Percentiles rank a stretch among this genome's conserved stretches.
phyloP scores from a whole-genome alignment of 331 rosid species.

The Acacia concinna region DNA sequence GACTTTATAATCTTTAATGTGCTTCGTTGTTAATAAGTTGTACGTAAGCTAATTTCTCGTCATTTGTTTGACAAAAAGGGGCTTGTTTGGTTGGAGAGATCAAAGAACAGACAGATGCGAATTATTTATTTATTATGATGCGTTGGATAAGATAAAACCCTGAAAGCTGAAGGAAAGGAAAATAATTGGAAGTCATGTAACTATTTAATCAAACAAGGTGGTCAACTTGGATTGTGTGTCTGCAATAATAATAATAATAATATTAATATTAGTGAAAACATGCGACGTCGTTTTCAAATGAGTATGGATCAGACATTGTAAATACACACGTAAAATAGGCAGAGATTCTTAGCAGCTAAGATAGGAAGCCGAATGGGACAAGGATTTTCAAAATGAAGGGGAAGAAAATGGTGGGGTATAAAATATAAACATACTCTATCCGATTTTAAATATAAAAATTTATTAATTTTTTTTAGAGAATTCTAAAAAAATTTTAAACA shows the following conservation, averaged over 20 bases:
- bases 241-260: too few species aligned
- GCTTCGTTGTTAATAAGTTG: conserved; percentile 1
- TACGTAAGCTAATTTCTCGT: background rate
- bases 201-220: conserved; percentile 7
- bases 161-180: background rate
- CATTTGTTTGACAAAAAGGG: background rate
- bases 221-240: conserved; percentile 32
- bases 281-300: background rate
- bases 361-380: conserved; percentile 6
- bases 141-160: background rate
- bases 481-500: too few species aligned
- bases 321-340: background rate
- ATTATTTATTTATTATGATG: background rate
- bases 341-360: conserved; percentile 15
- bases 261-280: background rate
- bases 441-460: too few species aligned
- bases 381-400: background rate
- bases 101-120: background rate
- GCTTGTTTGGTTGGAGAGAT: background rate
- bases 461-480: too few species aligned
- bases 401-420: background rate
- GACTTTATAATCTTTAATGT: background rate
- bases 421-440: too few species aligned
- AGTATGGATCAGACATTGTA: conserved; percentile 4
- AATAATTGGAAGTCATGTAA: background rate